Evolutionary conservation across 2,329 filamentous ascomycete species (phyloP).

Genomic region (Penicillium sp.): DNA sequence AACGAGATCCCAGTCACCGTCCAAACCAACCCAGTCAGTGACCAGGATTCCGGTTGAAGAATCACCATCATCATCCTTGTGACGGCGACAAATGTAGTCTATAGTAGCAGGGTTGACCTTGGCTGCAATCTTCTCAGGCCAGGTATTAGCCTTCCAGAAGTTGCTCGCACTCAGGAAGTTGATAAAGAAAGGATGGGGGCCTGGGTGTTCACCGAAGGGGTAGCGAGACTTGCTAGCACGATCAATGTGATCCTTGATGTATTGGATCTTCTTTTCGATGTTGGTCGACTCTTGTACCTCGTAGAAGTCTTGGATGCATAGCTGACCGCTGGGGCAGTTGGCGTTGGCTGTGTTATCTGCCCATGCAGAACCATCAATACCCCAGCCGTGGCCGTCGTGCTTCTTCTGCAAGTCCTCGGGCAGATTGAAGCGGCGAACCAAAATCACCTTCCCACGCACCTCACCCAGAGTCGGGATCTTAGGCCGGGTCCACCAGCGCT

Average conservation of each 20-base stretch:
- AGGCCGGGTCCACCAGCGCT: conserved; percentile 72
- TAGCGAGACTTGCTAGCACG: conserved; percentile 57
- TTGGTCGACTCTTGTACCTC: conserved; percentile 70
- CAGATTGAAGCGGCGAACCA: conserved; percentile 74
- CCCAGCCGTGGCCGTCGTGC: conserved; percentile 51
- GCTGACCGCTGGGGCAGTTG: conserved; percentile 62
- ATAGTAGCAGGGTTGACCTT: conserved; percentile 77
- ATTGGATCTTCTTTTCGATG: conserved; percentile 75
- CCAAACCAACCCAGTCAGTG: conserved; percentile 85
- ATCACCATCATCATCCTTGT: conserved; percentile 56
- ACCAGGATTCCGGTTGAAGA: conserved; percentile 83
- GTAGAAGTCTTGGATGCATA: conserved; percentile 93
- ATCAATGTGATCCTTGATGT: conserved; percentile 69
- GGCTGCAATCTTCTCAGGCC: conserved; percentile 86
- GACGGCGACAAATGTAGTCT: conserved; percentile 54
- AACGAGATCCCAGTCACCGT: conserved; percentile 86
- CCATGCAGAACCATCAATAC: conserved; percentile 63
- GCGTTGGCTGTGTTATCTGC: conserved; percentile 83
- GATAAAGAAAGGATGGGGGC: conserved; percentile 66
- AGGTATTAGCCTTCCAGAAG: conserved; percentile 87
- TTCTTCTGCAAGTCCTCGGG: conserved; percentile 46
- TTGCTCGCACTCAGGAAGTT: conserved; percentile 91
- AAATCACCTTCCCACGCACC: conserved; percentile 73
- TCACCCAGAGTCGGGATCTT: conserved; percentile 73
- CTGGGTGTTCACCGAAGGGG: conserved; percentile 33